Conservation (phyloP, 495 filamentous ascomycete species). For the Poronia punctata region DNA sequence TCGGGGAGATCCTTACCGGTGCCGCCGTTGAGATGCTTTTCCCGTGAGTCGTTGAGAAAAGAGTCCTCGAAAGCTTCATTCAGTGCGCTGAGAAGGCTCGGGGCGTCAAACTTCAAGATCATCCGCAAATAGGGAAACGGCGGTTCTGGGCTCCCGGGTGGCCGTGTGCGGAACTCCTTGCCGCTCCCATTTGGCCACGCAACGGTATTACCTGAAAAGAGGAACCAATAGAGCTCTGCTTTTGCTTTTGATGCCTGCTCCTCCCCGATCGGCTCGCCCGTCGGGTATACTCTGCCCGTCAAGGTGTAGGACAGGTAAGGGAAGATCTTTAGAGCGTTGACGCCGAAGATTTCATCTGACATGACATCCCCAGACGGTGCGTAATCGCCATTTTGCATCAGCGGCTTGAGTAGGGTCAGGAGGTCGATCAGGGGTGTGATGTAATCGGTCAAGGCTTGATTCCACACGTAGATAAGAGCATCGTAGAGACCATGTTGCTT, state of each 20-base stretch:
- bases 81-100: slow-evolving; percentile 88
- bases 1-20: slow-evolving; percentile 45
- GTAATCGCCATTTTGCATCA: slow-evolving; percentile 45
- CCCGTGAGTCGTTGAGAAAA: slow-evolving; percentile 74
- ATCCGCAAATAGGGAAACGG: slow-evolving; percentile 76
- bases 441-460: slow-evolving; percentile 78
- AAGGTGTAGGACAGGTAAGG: slow-evolving; percentile 91
- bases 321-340: slow-evolving; percentile 84
- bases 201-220: slow-evolving; percentile 76
- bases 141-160: slow-evolving; percentile 45
- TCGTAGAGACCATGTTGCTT: slow-evolving; percentile 88
- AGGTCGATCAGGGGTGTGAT: slow-evolving; percentile 86
- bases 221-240: slow-evolving; percentile 79
- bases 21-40: slow-evolving; percentile 47
- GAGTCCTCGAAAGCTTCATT: slow-evolving; percentile 97
- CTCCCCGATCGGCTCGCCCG: slow-evolving; percentile 65
- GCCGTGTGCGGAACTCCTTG: slow-evolving; percentile 48
- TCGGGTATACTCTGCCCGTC: slow-evolving; percentile 86
- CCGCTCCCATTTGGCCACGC: slow-evolving; percentile 53
- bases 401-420: slow-evolving; percentile 58
- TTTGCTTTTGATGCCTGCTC: slow-evolving; percentile 67
- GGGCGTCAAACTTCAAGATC: slow-evolving; percentile 79
- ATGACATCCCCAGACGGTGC: slow-evolving; percentile 33
- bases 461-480: slow-evolving; percentile 96
- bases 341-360: slow-evolving; percentile 43